Evolutionary conservation across 2,329 filamentous ascomycete genomes (phyloP).

Genomic region (Diplodia scrobiculata): DNA sequence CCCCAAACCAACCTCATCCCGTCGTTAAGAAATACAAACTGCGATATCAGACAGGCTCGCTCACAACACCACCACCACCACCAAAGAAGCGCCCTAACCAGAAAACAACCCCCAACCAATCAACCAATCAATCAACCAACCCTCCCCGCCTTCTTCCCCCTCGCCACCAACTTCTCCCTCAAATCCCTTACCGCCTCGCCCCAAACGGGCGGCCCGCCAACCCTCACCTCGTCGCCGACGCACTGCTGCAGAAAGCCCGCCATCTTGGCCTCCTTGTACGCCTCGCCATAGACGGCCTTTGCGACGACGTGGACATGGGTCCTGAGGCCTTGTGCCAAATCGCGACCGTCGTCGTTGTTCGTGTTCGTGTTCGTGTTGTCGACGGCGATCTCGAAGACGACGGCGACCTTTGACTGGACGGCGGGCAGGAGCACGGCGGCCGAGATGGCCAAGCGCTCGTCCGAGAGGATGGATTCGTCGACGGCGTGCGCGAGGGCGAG

Average conservation of each 20-base stretch:
- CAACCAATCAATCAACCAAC: background rate
- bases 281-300: constrained; percentile 73
- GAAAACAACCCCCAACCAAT: background rate
- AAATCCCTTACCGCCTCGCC: constrained; percentile 50
- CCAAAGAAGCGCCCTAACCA: background rate
- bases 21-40: background rate
- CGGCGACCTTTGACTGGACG: constrained; percentile 69
- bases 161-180: constrained; percentile 48
- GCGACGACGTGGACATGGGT: constrained; percentile 47
- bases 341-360: constrained; percentile 53
- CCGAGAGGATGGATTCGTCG: constrained; percentile 63
- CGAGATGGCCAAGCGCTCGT: constrained; percentile 65
- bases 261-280: constrained; percentile 75
- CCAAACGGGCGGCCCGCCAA: constrained; percentile 38
- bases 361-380: constrained; percentile 48
- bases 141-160: constrained; percentile 50
- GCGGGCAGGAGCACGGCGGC: constrained; percentile 64
- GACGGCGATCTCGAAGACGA: constrained; percentile 60
- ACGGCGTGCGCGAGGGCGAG: constrained; percentile 68
- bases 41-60: background rate
- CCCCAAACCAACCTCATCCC: background rate
- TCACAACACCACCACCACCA: background rate
- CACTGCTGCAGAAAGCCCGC: constrained; percentile 66
- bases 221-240: constrained; percentile 46
- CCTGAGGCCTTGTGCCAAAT: constrained; percentile 35